phyloP scores from a whole-genome alignment of 2,329 filamentous ascomycete genomes.

The Paraphoma sp. region DNA sequence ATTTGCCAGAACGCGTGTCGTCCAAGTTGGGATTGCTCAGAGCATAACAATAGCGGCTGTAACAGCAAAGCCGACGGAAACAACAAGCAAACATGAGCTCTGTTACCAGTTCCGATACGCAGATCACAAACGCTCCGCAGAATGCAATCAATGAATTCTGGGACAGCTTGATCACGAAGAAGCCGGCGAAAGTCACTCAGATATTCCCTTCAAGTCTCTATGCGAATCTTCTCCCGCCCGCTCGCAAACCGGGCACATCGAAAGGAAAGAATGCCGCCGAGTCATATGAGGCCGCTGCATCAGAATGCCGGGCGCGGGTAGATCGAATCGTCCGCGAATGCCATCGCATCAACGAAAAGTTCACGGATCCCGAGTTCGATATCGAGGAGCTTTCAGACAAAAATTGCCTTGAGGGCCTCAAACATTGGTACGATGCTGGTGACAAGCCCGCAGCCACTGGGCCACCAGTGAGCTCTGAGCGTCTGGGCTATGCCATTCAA shows the following conservation, averaged over 20 bases:
- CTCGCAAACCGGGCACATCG: conserved; percentile 56
- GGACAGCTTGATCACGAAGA: conserved; percentile 70
- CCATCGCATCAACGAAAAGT: conserved; percentile 80
- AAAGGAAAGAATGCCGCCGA: conserved; percentile 66
- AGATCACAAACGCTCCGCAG: conserved; percentile 57
- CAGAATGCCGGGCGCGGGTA: conserved; percentile 68
- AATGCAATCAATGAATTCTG: conserved; percentile 74
- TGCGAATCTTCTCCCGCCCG: conserved; percentile 52
- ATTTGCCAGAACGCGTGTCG: not conserved
- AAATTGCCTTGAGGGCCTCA: conserved; percentile 41
- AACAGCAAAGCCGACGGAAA: not conserved
- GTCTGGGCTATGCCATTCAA: conserved; percentile 28
- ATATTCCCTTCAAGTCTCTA: conserved; percentile 72
- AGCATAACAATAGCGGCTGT: not conserved
- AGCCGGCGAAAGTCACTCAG: conserved; percentile 73
- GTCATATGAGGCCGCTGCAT: conserved; percentile 75
- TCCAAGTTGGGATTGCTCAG: not conserved
- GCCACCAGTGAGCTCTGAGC: conserved; percentile 13
- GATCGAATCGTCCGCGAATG: conserved; percentile 67
- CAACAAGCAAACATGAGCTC: conserved; percentile 22
- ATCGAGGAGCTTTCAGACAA: conserved; percentile 71
- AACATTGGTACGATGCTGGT: conserved; percentile 49
- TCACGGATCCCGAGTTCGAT: conserved; percentile 82
- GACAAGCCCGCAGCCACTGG: conserved; percentile 58
- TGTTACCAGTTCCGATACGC: conserved; percentile 22